Evolutionary conservation across 2,329 filamentous ascomycete species (phyloP), one percentile per base, ranked within the genome.

Genomic region (Fusarium humuli): DNA sequence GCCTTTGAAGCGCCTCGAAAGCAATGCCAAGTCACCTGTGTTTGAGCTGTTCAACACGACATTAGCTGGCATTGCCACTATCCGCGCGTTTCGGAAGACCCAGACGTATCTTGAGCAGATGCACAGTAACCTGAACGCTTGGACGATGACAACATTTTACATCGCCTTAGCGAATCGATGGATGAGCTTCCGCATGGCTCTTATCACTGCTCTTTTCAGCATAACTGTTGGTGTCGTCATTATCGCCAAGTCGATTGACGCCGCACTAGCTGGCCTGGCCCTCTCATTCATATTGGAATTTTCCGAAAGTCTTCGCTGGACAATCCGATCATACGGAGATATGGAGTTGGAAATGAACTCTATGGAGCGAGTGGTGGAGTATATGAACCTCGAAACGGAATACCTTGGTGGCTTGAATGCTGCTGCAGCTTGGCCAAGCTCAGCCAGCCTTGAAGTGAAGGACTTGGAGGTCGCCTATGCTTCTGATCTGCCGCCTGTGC

Each of bases 331-430:
- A 54, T 93, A 92, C 75, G 86, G 91, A 0, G 90, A 88, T 60
- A 80, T 93, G 13, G 92, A 95, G 75, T 81, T 94, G 6, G 88
- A 92, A 72, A 93, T 94, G 90, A 94, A 94, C 72, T 87, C 91
- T 0, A 88, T 90, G 0, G 92, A 94, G 78, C 84, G 92, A n/a
- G 88, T 94, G 30, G 81, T 93, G 5, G 92, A 94, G 77, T 95
- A 94, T 77, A 86, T 88, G 1, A 86, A 89, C 46, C 82, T 94
- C 13, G 81, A 86, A 22, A 92, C 87, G 0, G 92, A 94, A 76
- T 83, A 87, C n/a, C 86, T 90, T 32, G 87, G 83, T 13, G 91
- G 90, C 7, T 76, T 79, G 16, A 81, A 83, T n/a, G 86, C 90
- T 0, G 89, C 91, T 0, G 90, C 90, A 3, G 87, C 88, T 2